Base-by-base conservation (phyloP, 176 grass and related monocot genomes). In the Urochloa ruziziensis region DNA sequence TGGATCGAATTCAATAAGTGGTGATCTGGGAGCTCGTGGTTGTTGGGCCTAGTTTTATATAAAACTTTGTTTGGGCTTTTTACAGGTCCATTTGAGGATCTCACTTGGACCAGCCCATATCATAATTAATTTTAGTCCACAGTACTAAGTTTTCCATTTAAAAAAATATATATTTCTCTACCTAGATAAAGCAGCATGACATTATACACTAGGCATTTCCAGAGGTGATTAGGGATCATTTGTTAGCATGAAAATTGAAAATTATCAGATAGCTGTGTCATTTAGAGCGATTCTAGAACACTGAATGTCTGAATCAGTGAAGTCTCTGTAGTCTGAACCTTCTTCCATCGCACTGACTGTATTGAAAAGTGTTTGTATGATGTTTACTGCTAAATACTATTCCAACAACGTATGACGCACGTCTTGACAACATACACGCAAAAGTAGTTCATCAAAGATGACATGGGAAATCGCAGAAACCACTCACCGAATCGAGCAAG, bases 401-500 rank as follows among this genome's bases (percentile, higher is more conserved):
- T 30, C 27, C 13, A 28, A 48, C 42, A n/a, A 29, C 43, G 42
- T 28, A 47, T 48, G 24, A 30, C 14, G 24, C 42, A 72, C 8
- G 17, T 0, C 21, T 5, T 23, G 24, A 23, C 52, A 35, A 19
- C 30, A 59, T 62, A 10, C 4, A 30, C 1, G 10, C 62, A 25
- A 6, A 75, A 61, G 61, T 34, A 57, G 62, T 53, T 29, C 14
- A 33, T 24, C 14, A 69, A 25, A 63, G 42, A 39, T 73, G 73
- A 74, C 7, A 21, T 15, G 33, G 60, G 19, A 36, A 65, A 59
- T 16, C n/a, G 18, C 52, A 24, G 17, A 80, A 68, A 76, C 7
- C 10, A 74, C 83, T 91, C 75, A 96, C 93, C 74, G 86, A 89
- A 52, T 96, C 93, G 47, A 96, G 84, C 79, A 96, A 83, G 66